Evolutionary conservation across 225 moss, liverwort and hornwort species (phyloP).

Genomic region (Neckera pumila): DNA sequence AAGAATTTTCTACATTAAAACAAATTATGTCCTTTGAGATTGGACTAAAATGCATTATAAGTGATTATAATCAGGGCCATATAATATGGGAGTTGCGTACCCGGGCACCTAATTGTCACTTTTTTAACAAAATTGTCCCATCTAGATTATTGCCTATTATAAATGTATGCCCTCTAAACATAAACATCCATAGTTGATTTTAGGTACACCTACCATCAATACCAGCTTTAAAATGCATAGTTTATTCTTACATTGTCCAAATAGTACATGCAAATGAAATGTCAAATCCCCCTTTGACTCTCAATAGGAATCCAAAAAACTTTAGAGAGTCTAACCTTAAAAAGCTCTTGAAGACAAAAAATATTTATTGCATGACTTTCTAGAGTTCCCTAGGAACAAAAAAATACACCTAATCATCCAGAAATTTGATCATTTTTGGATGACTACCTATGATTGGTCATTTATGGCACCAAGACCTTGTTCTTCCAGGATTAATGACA

Average conservation of each 20-base stretch:
- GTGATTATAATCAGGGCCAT: too few species aligned
- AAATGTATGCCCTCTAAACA: too few species aligned
- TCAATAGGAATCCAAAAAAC: not conserved
- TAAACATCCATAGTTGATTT: too few species aligned
- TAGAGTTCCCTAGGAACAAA: fast-evolving
- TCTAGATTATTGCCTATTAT: too few species aligned
- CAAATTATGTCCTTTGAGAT: too few species aligned
- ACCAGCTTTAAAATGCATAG: not conserved
- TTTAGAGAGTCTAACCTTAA: not conserved
- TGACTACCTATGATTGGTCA: too few species aligned
- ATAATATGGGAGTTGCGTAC: too few species aligned
- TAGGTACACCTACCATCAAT: too few species aligned
- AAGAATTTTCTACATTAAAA: too few species aligned
- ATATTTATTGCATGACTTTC: not conserved
- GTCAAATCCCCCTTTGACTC: not conserved
- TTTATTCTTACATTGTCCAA: not conserved
- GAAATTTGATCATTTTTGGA: not conserved
- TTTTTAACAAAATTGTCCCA: too few species aligned
- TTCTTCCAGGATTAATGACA: fast-evolving
- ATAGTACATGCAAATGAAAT: not conserved
- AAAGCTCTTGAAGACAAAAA: not conserved
- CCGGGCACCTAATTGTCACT: too few species aligned
- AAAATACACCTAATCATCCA: not conserved
- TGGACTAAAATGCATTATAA: too few species aligned
- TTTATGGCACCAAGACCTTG: not conserved